These are phyloP conservation scores for Irineochytrium annulatum DNA, from an alignment of 192 early-diverging fungal species.

Conservation along the genomic window DNA sequence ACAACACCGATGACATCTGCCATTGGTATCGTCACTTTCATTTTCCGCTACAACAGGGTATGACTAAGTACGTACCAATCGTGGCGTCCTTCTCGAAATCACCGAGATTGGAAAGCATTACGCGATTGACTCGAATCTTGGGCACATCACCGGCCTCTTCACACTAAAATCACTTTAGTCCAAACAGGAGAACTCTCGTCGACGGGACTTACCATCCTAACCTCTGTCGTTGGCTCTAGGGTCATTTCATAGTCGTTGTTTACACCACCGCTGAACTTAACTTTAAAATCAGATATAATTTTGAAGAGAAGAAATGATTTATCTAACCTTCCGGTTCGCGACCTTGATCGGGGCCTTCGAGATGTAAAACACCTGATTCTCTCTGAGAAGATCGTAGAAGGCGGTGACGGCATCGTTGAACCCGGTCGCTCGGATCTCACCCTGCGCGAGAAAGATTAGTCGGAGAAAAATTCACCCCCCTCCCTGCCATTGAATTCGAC, in stretches of 20 bases:
- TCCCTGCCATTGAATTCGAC: no score
- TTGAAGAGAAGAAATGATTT: no score
- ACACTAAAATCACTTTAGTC: conserved; percentile 54
- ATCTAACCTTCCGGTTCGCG: conserved; percentile 79
- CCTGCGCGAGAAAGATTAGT: conserved; percentile 53
- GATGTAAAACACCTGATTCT: conserved; percentile 74
- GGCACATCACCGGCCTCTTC: conserved; percentile 48
- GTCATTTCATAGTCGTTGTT: conserved; percentile 92
- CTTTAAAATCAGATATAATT: no score
- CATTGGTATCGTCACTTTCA: not conserved
- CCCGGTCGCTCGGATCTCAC: conserved; percentile 91
- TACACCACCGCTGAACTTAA: conserved; percentile 63
- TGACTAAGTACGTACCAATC: conserved; percentile 48
- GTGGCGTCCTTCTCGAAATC: conserved; percentile 65
- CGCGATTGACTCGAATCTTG: conserved; percentile 59
- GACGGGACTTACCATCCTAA: conserved; percentile 48
- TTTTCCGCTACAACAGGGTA: not conserved
- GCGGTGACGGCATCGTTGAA: conserved; percentile 84
- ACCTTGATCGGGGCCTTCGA: conserved; percentile 72
- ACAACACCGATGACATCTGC: conserved; percentile 81
- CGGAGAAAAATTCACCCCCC: conserved; percentile 25
- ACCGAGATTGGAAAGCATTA: conserved; percentile 61
- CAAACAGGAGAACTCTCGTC: not conserved
- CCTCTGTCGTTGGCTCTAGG: conserved; percentile 64
- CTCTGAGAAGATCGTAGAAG: conserved; percentile 72